A percentile compares a stretch with the other conserved stretches of the same genome.
Conservation (phyloP, 2,329 filamentous ascomycete species). For the Monilinia polystroma region DNA sequence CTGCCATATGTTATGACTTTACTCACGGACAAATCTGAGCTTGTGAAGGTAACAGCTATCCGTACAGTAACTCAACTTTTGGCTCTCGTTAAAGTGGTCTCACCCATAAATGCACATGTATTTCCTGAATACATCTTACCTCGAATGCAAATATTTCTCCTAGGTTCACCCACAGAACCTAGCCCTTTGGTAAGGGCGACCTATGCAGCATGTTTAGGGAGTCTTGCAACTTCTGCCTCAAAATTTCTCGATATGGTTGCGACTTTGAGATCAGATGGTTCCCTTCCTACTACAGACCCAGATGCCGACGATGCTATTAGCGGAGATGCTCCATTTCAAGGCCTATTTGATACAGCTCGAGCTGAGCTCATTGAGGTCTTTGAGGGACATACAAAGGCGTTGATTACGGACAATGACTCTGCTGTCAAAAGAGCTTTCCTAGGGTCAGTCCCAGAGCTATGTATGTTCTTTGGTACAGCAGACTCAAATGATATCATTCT, state of each 20-base stretch:
- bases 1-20: slow-evolving; percentile 85
- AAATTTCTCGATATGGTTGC: slow-evolving; percentile 89
- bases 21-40: slow-evolving; percentile 76
- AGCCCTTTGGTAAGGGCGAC: slow-evolving; percentile 78
- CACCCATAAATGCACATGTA: slow-evolving; percentile 69
- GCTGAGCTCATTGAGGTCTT: slow-evolving; percentile 80
- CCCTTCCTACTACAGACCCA: slow-evolving; percentile 72
- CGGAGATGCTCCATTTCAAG: slow-evolving; percentile 71
- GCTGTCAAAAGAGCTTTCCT: slow-evolving; percentile 89
- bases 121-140: slow-evolving; percentile 68
- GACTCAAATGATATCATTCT: slow-evolving; percentile 94
- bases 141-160: slow-evolving; percentile 60
- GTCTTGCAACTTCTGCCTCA: slow-evolving; percentile 79
- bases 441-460: slow-evolving; percentile 85
- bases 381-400: slow-evolving; percentile 81
- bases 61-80: slow-evolving; percentile 86
- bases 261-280: slow-evolving; percentile 78
- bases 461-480: slow-evolving; percentile 90
- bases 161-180: slow-evolving; percentile 52
- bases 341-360: slow-evolving; percentile 83
- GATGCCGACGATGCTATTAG: slow-evolving; percentile 72
- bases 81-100: slow-evolving; percentile 83
- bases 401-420: slow-evolving; percentile 83
- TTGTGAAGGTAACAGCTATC: slow-evolving; percentile 82
- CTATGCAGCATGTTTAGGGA: slow-evolving; percentile 90